These are phyloP conservation scores for Coriaria nepalensis DNA, from an alignment of 306 rosid species.

Conservation along the genomic window DNA sequence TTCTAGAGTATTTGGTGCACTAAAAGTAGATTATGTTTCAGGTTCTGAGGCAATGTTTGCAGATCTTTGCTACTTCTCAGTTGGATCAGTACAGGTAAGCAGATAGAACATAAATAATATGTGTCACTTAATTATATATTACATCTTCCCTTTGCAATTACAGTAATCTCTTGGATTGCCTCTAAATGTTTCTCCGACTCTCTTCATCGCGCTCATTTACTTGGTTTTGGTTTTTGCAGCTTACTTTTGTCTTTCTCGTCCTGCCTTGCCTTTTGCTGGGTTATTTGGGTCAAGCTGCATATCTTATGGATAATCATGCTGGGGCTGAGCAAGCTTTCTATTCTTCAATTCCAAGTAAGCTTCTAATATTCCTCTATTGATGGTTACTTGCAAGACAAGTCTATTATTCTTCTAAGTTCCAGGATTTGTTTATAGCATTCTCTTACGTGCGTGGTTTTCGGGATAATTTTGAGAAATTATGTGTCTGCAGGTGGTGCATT, in stretches of 20 bases:
- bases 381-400: neutral
- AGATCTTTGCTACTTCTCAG: conserved; percentile 92
- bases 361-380: conserved; percentile 8
- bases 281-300: conserved; percentile 99
- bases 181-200: too few species aligned
- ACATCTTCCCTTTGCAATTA: conserved; percentile 3
- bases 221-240: conserved; percentile 50
- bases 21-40: conserved; percentile 24
- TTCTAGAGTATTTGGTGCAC: conserved; percentile 3
- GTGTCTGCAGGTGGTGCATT: conserved; percentile 53
- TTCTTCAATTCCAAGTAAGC: conserved; percentile 73
- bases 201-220: neutral
- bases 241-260: conserved; percentile 82
- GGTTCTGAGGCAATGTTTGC: conserved; percentile 99
- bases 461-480: neutral
- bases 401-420: neutral
- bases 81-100: conserved; percentile 87
- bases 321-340: conserved; percentile 56
- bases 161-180: conserved; percentile 6
- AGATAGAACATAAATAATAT: neutral
- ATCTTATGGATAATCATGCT: conserved; percentile 55
- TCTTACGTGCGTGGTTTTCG: too few species aligned
- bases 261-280: conserved; percentile 90
- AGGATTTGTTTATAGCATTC: neutral
- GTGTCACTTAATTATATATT: neutral